Conservation (phyloP, 352 stramenopile genomes). For the Phytopythium litorale region DNA sequence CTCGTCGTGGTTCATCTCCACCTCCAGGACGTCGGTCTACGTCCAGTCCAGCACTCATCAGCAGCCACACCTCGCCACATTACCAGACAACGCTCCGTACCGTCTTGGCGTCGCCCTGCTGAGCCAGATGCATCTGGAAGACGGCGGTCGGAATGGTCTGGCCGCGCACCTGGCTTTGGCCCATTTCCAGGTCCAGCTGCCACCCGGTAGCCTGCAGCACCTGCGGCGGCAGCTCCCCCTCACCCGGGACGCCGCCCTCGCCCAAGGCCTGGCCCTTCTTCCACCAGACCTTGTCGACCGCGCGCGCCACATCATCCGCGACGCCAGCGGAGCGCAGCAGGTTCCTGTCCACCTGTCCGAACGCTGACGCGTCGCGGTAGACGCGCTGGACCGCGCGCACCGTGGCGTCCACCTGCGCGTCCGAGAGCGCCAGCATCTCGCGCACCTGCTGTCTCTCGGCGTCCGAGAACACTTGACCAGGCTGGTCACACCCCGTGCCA, state of each 20-base stretch:
- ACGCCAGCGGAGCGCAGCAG: slow-evolving; percentile 23
- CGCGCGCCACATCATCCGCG: slow-evolving; percentile 18
- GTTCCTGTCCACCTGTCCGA: slow-evolving; percentile 29
- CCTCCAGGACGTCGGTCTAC: slow-evolving; percentile 42
- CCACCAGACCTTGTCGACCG: slow-evolving; percentile 52
- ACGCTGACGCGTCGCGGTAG: slow-evolving; percentile 41
- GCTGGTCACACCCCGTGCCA: background rate
- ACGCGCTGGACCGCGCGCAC: slow-evolving; percentile 24
- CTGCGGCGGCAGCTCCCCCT: slow-evolving; percentile 12
- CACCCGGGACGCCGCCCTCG: slow-evolving; percentile 7
- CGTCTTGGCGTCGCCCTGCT: slow-evolving; percentile 7
- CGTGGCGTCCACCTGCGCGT: slow-evolving; percentile 32
- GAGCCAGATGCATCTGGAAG: slow-evolving; percentile 44
- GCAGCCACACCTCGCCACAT: background rate
- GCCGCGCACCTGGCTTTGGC: slow-evolving; percentile 29
- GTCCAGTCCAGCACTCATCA: background rate
- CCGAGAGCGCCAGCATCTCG: slow-evolving; percentile 38
- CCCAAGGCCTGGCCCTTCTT: slow-evolving; percentile 37
- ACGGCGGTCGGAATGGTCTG: slow-evolving; percentile 41
- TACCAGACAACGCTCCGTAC: background rate
- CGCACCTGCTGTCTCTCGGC: slow-evolving; percentile 43
- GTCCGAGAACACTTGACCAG: slow-evolving; percentile 31
- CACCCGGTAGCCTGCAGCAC: slow-evolving; percentile 38
- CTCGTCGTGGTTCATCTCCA: slow-evolving; percentile 58
- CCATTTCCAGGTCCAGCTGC: slow-evolving; percentile 55